These are phyloP conservation scores for Aspergillus melleus DNA, from an alignment of 2,329 filamentous ascomycete genomes.

Conservation along the genomic window DNA sequence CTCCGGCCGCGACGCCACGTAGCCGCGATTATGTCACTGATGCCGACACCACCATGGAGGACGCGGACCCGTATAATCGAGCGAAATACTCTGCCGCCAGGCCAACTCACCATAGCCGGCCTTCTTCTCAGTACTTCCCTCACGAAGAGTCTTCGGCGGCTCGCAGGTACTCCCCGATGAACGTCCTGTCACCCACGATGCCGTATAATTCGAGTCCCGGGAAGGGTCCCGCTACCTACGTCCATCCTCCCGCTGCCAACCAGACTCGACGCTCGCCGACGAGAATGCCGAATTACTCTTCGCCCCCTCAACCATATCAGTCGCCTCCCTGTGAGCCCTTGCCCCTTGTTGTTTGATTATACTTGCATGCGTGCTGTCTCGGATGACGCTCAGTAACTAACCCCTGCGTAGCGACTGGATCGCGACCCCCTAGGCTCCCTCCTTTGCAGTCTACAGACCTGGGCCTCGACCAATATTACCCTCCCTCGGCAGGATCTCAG, in stretches of 20 bases:
- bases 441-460: conserved; percentile 70
- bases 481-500: conserved; percentile 67
- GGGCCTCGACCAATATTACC: conserved; percentile 68
- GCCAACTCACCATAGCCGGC: conserved; percentile 68
- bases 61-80: conserved; percentile 80
- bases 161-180: conserved; percentile 95
- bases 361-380: not conserved
- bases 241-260: conserved; percentile 54
- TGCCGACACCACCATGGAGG: conserved; percentile 82
- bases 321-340: conserved; percentile 55
- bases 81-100: conserved; percentile 78
- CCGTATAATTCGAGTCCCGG: conserved; percentile 70
- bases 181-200: conserved; percentile 75
- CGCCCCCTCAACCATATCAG: conserved; percentile 59
- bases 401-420: conserved; percentile 43
- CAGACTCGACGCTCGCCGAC: conserved; percentile 75
- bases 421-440: conserved; percentile 66
- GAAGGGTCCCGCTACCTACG: conserved; percentile 52
- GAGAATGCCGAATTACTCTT: conserved; percentile 59
- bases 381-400: not conserved
- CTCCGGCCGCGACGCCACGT: conserved; percentile 59
- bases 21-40: conserved; percentile 66
- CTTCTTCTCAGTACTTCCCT: conserved; percentile 70
- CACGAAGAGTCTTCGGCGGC: conserved; percentile 79
- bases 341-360: not conserved